phyloP scores from a whole-genome alignment of 2,329 filamentous ascomycete genomes.

The Colletotrichum lindemuthianum region DNA sequence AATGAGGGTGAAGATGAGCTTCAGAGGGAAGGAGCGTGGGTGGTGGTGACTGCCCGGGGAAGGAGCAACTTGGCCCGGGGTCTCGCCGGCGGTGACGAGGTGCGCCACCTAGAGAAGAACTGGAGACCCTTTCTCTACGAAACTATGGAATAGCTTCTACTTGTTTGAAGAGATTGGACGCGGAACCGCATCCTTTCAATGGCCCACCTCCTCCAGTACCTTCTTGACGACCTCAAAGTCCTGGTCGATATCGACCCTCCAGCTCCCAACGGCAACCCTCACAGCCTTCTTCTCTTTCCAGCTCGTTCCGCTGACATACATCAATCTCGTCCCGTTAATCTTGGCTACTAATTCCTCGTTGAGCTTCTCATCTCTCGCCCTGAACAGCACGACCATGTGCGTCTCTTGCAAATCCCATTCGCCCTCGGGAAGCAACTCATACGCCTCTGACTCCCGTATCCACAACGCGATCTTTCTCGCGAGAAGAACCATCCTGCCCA shows the following conservation, averaged over 20 bases:
- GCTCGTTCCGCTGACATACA: conserved; percentile 84
- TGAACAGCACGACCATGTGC: conserved; percentile 77
- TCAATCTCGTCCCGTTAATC: conserved; percentile 78
- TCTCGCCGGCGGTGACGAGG: background rate
- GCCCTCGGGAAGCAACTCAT: conserved; percentile 71
- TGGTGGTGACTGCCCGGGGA: background rate
- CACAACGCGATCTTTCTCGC: conserved; percentile 74
- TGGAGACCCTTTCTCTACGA: no score
- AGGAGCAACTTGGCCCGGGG: background rate
- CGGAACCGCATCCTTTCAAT: no score
- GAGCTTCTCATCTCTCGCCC: conserved; percentile 69
- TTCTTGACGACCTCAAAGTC: conserved; percentile 73
- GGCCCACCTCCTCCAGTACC: conserved; percentile 65
- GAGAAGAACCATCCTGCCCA: conserved; percentile 77
- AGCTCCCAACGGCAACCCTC: conserved; percentile 88
- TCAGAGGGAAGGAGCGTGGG: background rate
- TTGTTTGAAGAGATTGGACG: no score
- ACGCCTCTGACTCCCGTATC: conserved; percentile 68
- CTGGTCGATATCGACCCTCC: conserved; percentile 75
- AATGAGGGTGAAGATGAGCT: background rate
- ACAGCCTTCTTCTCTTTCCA: conserved; percentile 81
- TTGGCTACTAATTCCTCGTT: conserved; percentile 74
- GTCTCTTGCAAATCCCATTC: conserved; percentile 58
- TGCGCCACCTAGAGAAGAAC: background rate
- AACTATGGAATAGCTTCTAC: no score